Percentiles rank a stretch among this genome's conserved stretches.
Evolutionary conservation across 2,329 filamentous ascomycete species (phyloP).

Genomic region (Colletotrichum cereale): DNA sequence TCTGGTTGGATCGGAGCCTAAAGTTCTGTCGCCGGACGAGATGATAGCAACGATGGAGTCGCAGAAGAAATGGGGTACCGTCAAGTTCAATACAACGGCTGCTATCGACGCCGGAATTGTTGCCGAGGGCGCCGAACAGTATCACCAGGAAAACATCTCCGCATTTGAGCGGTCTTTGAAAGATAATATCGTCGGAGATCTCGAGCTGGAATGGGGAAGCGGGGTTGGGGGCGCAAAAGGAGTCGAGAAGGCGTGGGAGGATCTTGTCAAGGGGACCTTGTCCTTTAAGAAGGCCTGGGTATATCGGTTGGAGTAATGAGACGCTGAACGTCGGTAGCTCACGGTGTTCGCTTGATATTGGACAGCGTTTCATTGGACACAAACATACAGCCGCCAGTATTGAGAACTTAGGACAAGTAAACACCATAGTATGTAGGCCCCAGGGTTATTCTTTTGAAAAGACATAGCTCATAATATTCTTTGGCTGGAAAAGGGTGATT

Average conservation of each 20-base stretch:
- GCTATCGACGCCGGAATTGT: conserved; percentile 31
- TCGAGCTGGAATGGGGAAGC: conserved; percentile 29
- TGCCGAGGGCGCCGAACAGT: conserved; percentile 18
- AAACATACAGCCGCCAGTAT: background rate
- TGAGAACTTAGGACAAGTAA: background rate
- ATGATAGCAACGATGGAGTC: background rate
- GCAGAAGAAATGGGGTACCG: conserved; percentile 6
- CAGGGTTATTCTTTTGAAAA: background rate
- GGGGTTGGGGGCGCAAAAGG: conserved; percentile 25
- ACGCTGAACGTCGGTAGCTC: accelerated
- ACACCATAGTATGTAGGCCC: background rate
- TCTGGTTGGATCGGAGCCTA: conserved; percentile 21
- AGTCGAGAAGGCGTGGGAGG: conserved; percentile 29
- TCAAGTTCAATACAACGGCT: conserved; percentile 37
- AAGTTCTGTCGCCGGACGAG: background rate
- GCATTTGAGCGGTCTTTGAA: conserved; percentile 30
- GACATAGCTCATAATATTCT: background rate
- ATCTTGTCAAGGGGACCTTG: conserved; percentile 23
- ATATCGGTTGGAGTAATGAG: conserved; percentile 15
- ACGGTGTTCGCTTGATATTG: background rate
- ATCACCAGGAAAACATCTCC: background rate
- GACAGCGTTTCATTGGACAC: background rate
- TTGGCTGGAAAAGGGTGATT: background rate
- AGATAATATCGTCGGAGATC: conserved; percentile 6
- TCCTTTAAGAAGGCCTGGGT: conserved; percentile 21